These are phyloP conservation scores for Pseudevernia furfuracea DNA, from an alignment of 495 filamentous ascomycete species.

Conservation along the genomic window DNA sequence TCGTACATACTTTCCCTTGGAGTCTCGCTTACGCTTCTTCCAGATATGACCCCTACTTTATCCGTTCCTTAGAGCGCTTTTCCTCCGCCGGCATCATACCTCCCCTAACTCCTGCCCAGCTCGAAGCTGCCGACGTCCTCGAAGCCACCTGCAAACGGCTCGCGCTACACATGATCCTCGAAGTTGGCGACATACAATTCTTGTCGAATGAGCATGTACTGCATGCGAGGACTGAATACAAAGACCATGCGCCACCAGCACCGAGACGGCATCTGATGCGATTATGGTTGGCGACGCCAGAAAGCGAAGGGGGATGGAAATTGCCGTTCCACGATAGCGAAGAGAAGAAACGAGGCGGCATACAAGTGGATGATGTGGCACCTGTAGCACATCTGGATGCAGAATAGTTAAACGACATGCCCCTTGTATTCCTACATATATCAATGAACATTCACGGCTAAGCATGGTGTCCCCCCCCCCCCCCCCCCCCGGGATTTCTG, in stretches of 20 bases:
- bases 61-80: constrained; percentile 60
- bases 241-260: constrained; percentile 54
- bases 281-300: constrained; percentile 74
- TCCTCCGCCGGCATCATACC: constrained; percentile 59
- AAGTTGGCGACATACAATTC: constrained; percentile 76
- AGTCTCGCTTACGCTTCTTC: neutral
- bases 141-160: constrained; percentile 59
- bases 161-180: constrained; percentile 68
- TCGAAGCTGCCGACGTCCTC: constrained; percentile 55
- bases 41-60: constrained; percentile 78
- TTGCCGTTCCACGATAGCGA: constrained; percentile 72
- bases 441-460: too few relatives aligned
- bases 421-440: neutral
- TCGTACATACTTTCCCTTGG: too few relatives aligned
- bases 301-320: constrained; percentile 77
- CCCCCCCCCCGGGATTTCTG: too few relatives aligned
- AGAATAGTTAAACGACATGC: constrained; percentile 2
- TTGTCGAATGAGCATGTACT: constrained; percentile 60
- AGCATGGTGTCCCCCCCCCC: too few relatives aligned
- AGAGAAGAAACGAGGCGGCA: constrained; percentile 78
- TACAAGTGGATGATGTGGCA: constrained; percentile 73
- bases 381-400: constrained; percentile 42
- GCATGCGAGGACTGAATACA: constrained; percentile 61
- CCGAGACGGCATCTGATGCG: constrained; percentile 73
- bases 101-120: constrained; percentile 53